phyloP scores from a whole-genome alignment of 202 grass and related monocot species.

The Brachypodium distachyon region DNA sequence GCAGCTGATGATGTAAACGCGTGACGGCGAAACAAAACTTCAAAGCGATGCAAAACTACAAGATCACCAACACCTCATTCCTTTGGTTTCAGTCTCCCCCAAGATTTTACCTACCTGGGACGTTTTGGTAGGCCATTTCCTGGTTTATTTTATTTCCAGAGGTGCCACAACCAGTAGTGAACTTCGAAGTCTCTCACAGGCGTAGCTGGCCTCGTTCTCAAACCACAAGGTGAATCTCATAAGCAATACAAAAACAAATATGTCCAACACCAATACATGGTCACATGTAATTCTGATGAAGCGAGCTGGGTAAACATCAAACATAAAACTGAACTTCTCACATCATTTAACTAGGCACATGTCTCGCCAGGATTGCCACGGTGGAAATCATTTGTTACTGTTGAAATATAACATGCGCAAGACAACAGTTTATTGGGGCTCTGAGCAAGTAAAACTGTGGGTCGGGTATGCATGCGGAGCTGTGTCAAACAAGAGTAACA shows the following conservation, averaged over 20 bases:
- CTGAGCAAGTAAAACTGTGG: not conserved
- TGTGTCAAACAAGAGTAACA: not conserved
- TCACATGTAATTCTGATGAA: not conserved
- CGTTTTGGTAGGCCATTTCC: no score
- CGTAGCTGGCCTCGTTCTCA: not conserved
- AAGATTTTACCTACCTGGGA: no score
- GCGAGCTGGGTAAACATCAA: not conserved
- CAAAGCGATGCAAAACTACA: no score
- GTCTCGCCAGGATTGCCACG: not conserved
- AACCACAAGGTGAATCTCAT: no score
- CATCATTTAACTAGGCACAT: not conserved
- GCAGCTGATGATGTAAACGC: no score
- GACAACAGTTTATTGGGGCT: slow-evolving; percentile 10
- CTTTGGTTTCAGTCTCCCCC: no score
- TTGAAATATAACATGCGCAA: not conserved
- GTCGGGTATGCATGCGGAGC: not conserved
- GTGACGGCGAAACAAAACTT: no score
- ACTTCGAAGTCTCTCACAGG: no score
- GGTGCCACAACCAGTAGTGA: no score
- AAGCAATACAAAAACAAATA: not conserved
- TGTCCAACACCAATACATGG: not conserved
- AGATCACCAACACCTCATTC: no score
- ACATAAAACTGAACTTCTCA: not conserved
- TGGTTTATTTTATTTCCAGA: no score
- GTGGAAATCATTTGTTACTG: not conserved